Evolutionary conservation across 805 yeast genomes (phyloP).

Genomic region (Cyberlindnera meyerae): DNA sequence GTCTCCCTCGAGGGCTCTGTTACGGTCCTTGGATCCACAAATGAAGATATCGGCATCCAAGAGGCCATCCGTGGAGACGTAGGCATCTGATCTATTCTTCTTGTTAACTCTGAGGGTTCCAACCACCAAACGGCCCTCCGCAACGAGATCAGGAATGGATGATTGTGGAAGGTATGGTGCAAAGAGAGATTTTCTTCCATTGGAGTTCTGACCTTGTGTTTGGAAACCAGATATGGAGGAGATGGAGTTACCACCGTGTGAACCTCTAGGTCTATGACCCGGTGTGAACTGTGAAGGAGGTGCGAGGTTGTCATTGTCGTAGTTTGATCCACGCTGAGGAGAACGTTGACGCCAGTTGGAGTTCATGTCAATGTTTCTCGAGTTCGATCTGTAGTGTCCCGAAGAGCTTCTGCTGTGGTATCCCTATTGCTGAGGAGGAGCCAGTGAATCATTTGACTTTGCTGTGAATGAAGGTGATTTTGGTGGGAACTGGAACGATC

Average conservation of each 20-base stretch:
- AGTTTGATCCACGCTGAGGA: slow-evolving; percentile 30
- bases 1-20: slow-evolving; percentile 96
- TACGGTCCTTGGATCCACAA: slow-evolving; percentile 97
- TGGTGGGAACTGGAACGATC: slow-evolving; percentile 64
- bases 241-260: slow-evolving; percentile 59
- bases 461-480: slow-evolving; percentile 14
- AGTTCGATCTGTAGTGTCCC: slow-evolving; percentile 35
- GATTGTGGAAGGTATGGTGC: slow-evolving; percentile 96
- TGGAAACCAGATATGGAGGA: slow-evolving; percentile 27
- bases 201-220: slow-evolving; percentile 22
- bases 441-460: slow-evolving; percentile 2
- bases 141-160: slow-evolving; percentile 80
- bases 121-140: slow-evolving; percentile 86
- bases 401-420: slow-evolving; percentile 38
- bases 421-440: slow-evolving; percentile 16
- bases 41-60: slow-evolving; percentile 95
- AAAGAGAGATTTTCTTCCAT: slow-evolving; percentile 70
- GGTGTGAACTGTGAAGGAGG: slow-evolving; percentile 42
- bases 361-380: slow-evolving; percentile 39
- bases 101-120: slow-evolving; percentile 93
- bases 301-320: slow-evolving; percentile 20
- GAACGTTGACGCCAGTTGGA: slow-evolving; percentile 57
- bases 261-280: slow-evolving; percentile 73
- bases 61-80: slow-evolving; percentile 94
- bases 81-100: slow-evolving; percentile 95